phyloP scores from a whole-genome alignment of 208 protist genomes.

The Leptomonas pyrrhocoris region DNA sequence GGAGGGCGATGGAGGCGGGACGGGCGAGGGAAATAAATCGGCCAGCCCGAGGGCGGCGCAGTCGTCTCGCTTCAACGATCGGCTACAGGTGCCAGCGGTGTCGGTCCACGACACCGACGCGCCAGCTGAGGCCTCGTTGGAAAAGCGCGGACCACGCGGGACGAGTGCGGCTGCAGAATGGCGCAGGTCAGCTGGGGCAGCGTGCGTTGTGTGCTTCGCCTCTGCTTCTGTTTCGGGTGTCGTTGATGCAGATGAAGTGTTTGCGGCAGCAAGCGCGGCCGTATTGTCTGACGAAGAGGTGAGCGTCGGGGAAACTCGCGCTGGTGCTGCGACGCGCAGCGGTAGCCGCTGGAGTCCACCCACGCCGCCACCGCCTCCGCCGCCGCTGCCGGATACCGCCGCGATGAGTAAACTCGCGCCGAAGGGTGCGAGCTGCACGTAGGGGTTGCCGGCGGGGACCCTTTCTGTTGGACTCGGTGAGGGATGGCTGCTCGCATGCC shows the following conservation, averaged over 20 bases:
- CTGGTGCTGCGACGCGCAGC: not conserved
- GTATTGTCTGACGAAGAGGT: not conserved
- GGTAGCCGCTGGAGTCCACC: conserved; percentile 49
- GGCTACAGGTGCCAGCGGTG: conserved; percentile 10
- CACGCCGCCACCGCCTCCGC: conserved; percentile 9
- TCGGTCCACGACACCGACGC: conserved; percentile 1
- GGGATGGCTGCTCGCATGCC: too few species aligned
- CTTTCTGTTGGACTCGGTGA: not conserved
- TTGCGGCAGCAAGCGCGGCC: not conserved
- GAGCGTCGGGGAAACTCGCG: not conserved
- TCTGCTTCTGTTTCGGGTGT: too few species aligned
- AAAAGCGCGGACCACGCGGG: conserved; percentile 9
- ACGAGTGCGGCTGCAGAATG: not conserved
- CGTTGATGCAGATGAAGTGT: not conserved
- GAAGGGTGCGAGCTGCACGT: conserved; percentile 53
- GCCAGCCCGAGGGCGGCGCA: conserved; percentile 38
- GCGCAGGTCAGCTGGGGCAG: too few species aligned
- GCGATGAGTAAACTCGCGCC: conserved; percentile 72
- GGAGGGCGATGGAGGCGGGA: not conserved
- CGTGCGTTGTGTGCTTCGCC: too few species aligned
- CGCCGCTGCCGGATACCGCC: conserved; percentile 25
- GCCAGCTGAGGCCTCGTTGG: not conserved
- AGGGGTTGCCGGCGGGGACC: not conserved
- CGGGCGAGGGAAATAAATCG: conserved; percentile 45
- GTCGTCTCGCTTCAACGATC: conserved; percentile 31